phyloP scores from a whole-genome alignment of 768 basidiomycete genomes.

The Crassisporium funariophilum region DNA sequence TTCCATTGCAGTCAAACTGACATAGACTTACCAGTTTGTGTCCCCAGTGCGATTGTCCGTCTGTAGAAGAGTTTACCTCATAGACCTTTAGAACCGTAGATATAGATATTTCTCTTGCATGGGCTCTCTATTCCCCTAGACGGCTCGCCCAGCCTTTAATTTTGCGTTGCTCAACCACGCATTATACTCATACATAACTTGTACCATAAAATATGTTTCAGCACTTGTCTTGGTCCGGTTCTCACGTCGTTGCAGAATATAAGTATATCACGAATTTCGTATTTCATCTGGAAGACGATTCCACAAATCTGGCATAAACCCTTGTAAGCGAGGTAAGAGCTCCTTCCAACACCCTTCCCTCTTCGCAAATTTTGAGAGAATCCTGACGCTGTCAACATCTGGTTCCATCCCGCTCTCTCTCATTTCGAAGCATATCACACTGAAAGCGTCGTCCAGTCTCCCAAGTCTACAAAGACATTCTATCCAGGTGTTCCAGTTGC shows the following conservation, averaged over 20 bases:
- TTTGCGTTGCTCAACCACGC: conserved; percentile 73
- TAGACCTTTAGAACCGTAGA: conserved; percentile 19
- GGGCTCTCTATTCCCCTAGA: conserved; percentile 57
- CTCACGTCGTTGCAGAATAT: conserved; percentile 3
- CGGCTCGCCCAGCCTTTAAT: conserved; percentile 38
- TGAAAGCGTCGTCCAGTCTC: conserved; percentile 65
- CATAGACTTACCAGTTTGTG: conserved; percentile 12
- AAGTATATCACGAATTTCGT: conserved; percentile 20
- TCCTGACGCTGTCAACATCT: conserved; percentile 47
- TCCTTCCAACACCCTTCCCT: conserved; percentile 42
- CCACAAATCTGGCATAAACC: conserved; percentile 42
- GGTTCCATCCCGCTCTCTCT: conserved; percentile 47
- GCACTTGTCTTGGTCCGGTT: conserved; percentile 21
- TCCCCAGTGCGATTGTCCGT: conserved; percentile 78
- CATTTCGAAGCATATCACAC: conserved; percentile 69
- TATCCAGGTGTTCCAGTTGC: conserved; percentile 81
- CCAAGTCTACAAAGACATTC: conserved; percentile 84
- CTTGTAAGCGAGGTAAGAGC: conserved; percentile 47
- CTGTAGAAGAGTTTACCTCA: conserved; percentile 74
- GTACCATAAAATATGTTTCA: conserved; percentile 28
- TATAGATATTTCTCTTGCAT: conserved; percentile 25
- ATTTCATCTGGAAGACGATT: conserved; percentile 18
- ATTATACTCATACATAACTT: conserved; percentile 23
- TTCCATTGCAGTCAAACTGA: conserved; percentile 1
- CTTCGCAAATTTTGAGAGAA: conserved; percentile 59